Evolutionary conservation across 495 filamentous ascomycete species (phyloP).

Genomic region (Penicillium taxi): DNA sequence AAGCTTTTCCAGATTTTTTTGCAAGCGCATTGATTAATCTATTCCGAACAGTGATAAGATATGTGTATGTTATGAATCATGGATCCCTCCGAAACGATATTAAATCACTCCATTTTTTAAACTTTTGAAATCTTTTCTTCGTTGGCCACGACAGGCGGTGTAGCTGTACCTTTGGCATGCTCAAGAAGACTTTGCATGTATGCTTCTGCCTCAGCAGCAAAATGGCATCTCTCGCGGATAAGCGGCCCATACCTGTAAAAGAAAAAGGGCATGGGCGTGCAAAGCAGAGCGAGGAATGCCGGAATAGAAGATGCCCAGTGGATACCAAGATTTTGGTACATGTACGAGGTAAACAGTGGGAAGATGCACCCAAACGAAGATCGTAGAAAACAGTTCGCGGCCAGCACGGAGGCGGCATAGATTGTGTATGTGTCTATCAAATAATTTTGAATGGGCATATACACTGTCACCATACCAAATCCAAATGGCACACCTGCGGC

Average conservation of each 20-base stretch:
- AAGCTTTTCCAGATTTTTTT: not conserved
- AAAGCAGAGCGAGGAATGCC: slow-evolving; percentile 23
- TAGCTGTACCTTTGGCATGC: too few species aligned
- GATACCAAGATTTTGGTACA: slow-evolving; percentile 58
- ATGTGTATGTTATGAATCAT: too few species aligned
- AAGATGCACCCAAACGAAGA: slow-evolving; percentile 59
- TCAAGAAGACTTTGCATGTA: slow-evolving; percentile 10
- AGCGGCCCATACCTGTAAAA: slow-evolving; percentile 55
- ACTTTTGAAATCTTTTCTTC: slow-evolving; percentile 12
- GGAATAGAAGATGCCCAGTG: slow-evolving; percentile 56
- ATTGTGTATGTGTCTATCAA: slow-evolving; percentile 61
- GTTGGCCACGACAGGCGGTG: too few species aligned
- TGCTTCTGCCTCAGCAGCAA: slow-evolving; percentile 48
- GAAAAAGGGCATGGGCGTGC: slow-evolving; percentile 53
- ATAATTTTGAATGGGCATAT: slow-evolving; percentile 56
- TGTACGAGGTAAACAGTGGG: slow-evolving; percentile 59
- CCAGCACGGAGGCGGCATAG: slow-evolving; percentile 59
- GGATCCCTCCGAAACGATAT: too few species aligned
- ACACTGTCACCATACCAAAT: slow-evolving; percentile 54
- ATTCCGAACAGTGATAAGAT: too few species aligned
- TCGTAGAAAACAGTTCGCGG: slow-evolving; percentile 54
- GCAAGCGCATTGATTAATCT: too few species aligned
- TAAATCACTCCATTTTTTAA: slow-evolving; percentile 16
- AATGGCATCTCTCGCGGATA: slow-evolving; percentile 56
- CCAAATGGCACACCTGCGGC: slow-evolving; percentile 53